Conservation (phyloP, 2,329 filamentous ascomycete species). For the Seiridium cupressi region DNA sequence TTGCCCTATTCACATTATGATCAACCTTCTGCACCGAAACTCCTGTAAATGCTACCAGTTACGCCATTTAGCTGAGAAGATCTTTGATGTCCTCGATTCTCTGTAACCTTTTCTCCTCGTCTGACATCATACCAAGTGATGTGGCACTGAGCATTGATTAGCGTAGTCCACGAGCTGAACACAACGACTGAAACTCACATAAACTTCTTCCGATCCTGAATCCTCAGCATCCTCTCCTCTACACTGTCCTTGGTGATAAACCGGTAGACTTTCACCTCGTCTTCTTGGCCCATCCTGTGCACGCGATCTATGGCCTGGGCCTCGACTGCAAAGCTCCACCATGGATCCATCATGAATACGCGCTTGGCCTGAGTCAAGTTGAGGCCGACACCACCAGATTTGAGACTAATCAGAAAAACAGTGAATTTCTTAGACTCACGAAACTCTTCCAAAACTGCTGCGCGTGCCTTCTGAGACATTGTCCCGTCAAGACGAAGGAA, state of each 20-base stretch:
- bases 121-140: slow-evolving; percentile 88
- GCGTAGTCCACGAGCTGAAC: not conserved
- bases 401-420: slow-evolving; percentile 78
- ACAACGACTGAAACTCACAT: slow-evolving; percentile 60
- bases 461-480: slow-evolving; percentile 82
- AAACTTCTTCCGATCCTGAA: slow-evolving; percentile 96
- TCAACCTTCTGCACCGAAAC: not conserved
- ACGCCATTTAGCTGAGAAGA: slow-evolving; percentile 59
- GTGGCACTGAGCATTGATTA: slow-evolving; percentile 64
- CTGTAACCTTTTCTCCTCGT: slow-evolving; percentile 88
- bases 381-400: slow-evolving; percentile 89
- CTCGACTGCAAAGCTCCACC: slow-evolving; percentile 98
- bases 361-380: slow-evolving; percentile 86
- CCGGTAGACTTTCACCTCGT: slow-evolving; percentile 79
- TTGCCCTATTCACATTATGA: too few species aligned
- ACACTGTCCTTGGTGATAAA: slow-evolving; percentile 91
- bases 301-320: slow-evolving; percentile 97
- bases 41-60: not conserved
- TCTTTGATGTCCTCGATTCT: slow-evolving; percentile 93
- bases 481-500: slow-evolving; percentile 89
- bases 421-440: slow-evolving; percentile 58
- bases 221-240: slow-evolving; percentile 88
- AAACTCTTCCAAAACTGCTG: slow-evolving; percentile 76
- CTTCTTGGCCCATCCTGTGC: slow-evolving; percentile 91
- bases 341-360: slow-evolving; percentile 99